These are phyloP conservation scores for Naematelia aurantialba DNA, from an alignment of 768 basidiomycete genomes.

Conservation along the genomic window DNA sequence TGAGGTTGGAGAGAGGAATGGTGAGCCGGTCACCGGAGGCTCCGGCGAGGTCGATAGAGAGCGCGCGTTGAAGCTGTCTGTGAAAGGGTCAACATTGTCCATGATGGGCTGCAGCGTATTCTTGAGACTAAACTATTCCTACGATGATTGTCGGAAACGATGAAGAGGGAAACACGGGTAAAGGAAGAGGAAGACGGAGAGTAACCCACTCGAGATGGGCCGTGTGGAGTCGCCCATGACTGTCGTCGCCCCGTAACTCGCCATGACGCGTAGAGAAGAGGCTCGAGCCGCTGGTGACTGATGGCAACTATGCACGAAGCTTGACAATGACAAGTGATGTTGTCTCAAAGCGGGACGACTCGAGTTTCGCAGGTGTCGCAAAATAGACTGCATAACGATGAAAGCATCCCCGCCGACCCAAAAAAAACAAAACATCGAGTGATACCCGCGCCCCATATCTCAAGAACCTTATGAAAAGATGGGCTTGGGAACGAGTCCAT, in stretches of 20 bases:
- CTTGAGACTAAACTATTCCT: no score
- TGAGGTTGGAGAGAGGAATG: background rate
- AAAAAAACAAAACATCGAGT: background rate
- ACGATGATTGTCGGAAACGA: no score
- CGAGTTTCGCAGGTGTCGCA: background rate
- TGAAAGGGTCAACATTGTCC: background rate
- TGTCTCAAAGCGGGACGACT: background rate
- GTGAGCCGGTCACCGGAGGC: background rate
- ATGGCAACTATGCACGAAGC: no score
- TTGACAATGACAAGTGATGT: background rate
- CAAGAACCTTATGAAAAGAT: no score
- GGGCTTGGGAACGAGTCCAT: no score
- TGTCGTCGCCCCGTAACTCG: background rate
- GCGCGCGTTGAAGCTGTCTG: background rate
- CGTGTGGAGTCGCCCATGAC: background rate
- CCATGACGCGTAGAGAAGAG: background rate
- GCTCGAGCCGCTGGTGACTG: background rate
- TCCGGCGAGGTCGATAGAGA: background rate
- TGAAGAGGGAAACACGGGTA: background rate
- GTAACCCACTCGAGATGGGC: background rate
- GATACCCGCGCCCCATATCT: background rate
- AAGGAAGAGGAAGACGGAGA: background rate
- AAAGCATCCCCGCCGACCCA: no score
- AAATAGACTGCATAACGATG: background rate
- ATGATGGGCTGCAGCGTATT: background rate